These are phyloP conservation scores for Cladosporium austrohemisphaericum DNA, from an alignment of 2,329 filamentous ascomycete genomes.

Conservation along the genomic window DNA sequence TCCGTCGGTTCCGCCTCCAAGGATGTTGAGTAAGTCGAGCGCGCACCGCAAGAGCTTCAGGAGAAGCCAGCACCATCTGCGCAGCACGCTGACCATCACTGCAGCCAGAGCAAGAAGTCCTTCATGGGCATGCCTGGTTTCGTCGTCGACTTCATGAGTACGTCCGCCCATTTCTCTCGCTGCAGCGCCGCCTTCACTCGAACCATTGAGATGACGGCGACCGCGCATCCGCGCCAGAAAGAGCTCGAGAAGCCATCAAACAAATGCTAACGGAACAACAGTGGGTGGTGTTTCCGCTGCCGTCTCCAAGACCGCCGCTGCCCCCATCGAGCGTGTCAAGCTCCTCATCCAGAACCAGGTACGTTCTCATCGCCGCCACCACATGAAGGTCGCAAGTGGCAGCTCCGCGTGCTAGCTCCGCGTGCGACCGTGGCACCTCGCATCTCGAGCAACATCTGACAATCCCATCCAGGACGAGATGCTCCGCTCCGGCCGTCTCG, in stretches of 20 bases:
- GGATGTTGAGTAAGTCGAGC: conserved; percentile 15
- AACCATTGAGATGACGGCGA: neutral
- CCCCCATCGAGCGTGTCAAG: conserved; percentile 99
- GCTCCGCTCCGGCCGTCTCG: conserved; percentile 96
- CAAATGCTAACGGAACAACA: conserved; percentile 50
- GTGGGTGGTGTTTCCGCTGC: conserved; percentile 99
- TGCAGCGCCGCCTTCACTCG: neutral
- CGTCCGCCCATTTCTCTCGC: conserved; percentile 43
- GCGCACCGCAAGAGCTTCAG: conserved; percentile 1
- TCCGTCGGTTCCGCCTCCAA: conserved; percentile 10
- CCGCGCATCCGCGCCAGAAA: conserved; percentile 24
- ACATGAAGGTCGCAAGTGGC: conserved; percentile 2
- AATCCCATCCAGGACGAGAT: conserved; percentile 81
- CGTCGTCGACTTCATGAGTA: conserved; percentile 98
- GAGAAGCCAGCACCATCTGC: neutral
- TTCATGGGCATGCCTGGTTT: conserved; percentile 58
- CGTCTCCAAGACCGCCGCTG: conserved; percentile 99
- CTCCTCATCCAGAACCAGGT: conserved; percentile 99
- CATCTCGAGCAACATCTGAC: conserved; percentile 4
- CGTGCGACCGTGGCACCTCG: neutral
- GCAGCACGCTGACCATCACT: conserved; percentile 6
- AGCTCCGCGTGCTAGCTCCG: conserved; percentile 8
- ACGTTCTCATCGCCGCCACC: conserved; percentile 42
- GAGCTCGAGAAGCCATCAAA: conserved; percentile 24
- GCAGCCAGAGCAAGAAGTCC: conserved; percentile 16